A percentile compares a stretch with the other conserved stretches of the same genome.
phyloP scores from a whole-genome alignment of 2,329 filamentous ascomycete genomes.

The Cladosporium velox region DNA sequence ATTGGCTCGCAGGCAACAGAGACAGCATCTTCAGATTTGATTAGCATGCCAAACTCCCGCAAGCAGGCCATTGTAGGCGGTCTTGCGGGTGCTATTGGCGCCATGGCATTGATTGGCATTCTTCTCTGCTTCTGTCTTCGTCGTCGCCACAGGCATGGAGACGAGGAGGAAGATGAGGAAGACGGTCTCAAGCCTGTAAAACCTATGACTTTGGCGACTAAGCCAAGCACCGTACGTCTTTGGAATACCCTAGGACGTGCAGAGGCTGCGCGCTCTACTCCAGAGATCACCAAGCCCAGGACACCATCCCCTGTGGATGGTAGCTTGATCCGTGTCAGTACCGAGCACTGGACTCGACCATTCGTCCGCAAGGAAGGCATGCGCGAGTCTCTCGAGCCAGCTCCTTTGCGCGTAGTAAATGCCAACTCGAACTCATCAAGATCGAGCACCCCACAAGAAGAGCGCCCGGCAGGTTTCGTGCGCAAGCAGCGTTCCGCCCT shows the following conservation, averaged over 20 bases:
- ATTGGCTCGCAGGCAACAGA: slow-evolving; percentile 12
- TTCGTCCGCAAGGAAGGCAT: slow-evolving; percentile 37
- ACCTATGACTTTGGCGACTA: slow-evolving; percentile 7
- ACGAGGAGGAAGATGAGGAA: slow-evolving; percentile 21
- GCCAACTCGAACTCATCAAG: slow-evolving; percentile 27
- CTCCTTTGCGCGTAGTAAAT: slow-evolving; percentile 37
- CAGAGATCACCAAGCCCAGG: slow-evolving; percentile 23
- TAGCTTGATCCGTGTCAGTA: slow-evolving; percentile 38
- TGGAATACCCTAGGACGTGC: slow-evolving; percentile 17
- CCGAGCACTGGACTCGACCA: slow-evolving; percentile 37
- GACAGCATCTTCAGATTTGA: slow-evolving; percentile 20
- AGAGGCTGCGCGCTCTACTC: slow-evolving; percentile 22
- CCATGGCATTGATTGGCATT: slow-evolving; percentile 33
- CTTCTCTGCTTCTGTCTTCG: slow-evolving; percentile 33
- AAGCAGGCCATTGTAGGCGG: slow-evolving; percentile 36
- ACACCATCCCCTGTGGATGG: slow-evolving; percentile 35
- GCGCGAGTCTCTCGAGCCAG: slow-evolving; percentile 33
- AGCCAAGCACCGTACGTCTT: slow-evolving; percentile 17
- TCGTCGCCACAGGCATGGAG: slow-evolving; percentile 23
- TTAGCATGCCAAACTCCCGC: slow-evolving; percentile 21
- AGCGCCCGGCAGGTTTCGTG: slow-evolving; percentile 28
- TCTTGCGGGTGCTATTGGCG: slow-evolving; percentile 35
- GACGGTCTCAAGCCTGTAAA: slow-evolving; percentile 19
- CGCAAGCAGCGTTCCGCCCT: slow-evolving; percentile 29
- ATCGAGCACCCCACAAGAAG: slow-evolving; percentile 28